Conservation (phyloP, 2,329 filamentous ascomycete genomes). For the Ophiostoma montium region DNA sequence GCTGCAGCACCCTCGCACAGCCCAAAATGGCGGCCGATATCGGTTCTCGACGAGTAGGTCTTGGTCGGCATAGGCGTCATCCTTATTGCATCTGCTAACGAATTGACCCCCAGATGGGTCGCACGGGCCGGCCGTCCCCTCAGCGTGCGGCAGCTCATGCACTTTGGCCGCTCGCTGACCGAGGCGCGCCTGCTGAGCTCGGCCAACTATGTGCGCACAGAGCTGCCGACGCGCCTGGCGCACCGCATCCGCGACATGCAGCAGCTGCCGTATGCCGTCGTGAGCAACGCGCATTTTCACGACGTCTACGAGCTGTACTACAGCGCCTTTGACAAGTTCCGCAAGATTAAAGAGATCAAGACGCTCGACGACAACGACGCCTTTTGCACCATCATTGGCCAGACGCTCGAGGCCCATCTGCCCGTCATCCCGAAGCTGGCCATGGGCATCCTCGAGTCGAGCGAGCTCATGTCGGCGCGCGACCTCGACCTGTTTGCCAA, state of each 20-base stretch:
- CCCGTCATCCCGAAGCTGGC: conserved; percentile 88
- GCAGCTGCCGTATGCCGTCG: conserved; percentile 84
- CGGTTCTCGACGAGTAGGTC: conserved; percentile 49
- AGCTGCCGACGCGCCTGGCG: conserved; percentile 84
- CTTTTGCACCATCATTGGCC: conserved; percentile 67
- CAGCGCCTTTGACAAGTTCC: conserved; percentile 83
- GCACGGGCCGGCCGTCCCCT: conserved; percentile 87
- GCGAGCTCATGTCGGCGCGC: conserved; percentile 63
- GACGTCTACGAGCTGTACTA: conserved; percentile 97
- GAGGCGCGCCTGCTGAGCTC: conserved; percentile 82
- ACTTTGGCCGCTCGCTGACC: conserved; percentile 87
- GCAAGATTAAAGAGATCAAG: conserved; percentile 70
- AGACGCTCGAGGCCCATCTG: conserved; percentile 74
- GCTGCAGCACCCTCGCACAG: conserved; percentile 1
- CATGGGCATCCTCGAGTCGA: conserved; percentile 87
- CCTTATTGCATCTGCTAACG: background rate
- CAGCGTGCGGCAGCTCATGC: conserved; percentile 88
- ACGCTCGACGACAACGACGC: conserved; percentile 78
- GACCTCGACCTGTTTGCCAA: conserved; percentile 93
- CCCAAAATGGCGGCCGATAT: conserved; percentile 45
- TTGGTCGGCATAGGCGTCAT: background rate
- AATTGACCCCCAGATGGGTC: conserved; percentile 56
- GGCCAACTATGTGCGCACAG: conserved; percentile 92
- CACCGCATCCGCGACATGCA: conserved; percentile 97
- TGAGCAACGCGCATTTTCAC: conserved; percentile 87